These are phyloP conservation scores for Aspergillus novofumigatus DNA, from an alignment of 2,329 filamentous ascomycete genomes.

Conservation along the genomic window DNA sequence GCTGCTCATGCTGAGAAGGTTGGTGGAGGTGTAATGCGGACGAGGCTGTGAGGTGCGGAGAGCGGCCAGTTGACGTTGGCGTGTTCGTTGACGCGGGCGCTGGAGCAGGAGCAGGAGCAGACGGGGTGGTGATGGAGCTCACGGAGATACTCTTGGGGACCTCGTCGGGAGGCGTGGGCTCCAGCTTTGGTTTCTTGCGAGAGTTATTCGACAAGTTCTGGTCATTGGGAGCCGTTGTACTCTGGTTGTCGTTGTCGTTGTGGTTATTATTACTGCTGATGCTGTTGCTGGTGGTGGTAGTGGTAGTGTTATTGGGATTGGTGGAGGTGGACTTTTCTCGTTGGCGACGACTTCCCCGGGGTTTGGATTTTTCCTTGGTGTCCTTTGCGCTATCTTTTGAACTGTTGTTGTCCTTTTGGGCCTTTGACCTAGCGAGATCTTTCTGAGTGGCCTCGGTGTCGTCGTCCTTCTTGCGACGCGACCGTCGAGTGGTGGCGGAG, in stretches of 20 bases:
- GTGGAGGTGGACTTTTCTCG: constrained; percentile 33
- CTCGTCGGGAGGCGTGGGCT: constrained; percentile 20
- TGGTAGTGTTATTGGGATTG: constrained; percentile 7
- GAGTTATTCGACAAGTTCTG: constrained; percentile 18
- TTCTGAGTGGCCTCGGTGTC: constrained; percentile 24
- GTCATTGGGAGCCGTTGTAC: not conserved
- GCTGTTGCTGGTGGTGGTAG: constrained; percentile 2
- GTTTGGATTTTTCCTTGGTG: constrained; percentile 18
- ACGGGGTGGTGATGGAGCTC: constrained; percentile 5
- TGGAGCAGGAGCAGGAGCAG: constrained; percentile 5
- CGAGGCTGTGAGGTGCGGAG: constrained; percentile 8
- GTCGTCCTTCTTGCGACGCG: constrained; percentile 42
- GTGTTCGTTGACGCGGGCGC: constrained; percentile 6
- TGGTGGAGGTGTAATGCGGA: constrained; percentile 4
- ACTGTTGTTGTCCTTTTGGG: constrained; percentile 21
- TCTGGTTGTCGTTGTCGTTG: not conserved
- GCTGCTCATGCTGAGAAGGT: constrained; percentile 15
- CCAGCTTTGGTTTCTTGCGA: constrained; percentile 48
- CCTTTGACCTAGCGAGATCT: constrained; percentile 23
- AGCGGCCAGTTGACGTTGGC: constrained; percentile 7
- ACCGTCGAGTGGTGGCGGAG: constrained; percentile 27
- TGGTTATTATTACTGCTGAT: not conserved
- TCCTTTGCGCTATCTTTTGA: constrained; percentile 17
- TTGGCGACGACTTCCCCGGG: constrained; percentile 29
- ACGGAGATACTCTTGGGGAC: constrained; percentile 16